Evolutionary conservation across 2,329 filamentous ascomycete species (phyloP).

Genomic region (Endocalyx cinctus): DNA sequence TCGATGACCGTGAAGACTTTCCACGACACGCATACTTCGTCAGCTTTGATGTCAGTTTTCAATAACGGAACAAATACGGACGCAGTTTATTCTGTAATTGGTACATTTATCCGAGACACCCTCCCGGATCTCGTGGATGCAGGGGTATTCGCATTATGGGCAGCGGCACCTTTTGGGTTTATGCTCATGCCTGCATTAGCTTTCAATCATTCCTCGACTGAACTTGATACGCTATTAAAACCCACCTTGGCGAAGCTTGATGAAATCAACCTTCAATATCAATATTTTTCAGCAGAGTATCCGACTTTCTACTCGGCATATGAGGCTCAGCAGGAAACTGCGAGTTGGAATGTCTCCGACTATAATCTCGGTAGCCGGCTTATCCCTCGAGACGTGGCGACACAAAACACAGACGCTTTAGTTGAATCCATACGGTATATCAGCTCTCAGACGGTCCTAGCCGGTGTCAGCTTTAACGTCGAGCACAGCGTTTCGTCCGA

Average conservation of each 20-base stretch:
- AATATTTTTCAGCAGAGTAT: constrained; percentile 8
- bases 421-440: constrained; percentile 1
- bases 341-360: constrained; percentile 16
- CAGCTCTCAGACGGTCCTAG: constrained; percentile 1
- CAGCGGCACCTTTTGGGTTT: constrained; percentile 9
- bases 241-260: constrained; percentile 4
- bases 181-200: constrained; percentile 9
- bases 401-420: constrained; percentile 2
- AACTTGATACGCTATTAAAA: constrained; percentile 6
- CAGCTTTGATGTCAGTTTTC: constrained; percentile 2
- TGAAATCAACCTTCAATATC: constrained; percentile 6
- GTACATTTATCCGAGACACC: constrained; percentile 6
- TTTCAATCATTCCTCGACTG: constrained; percentile 1
- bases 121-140: constrained; percentile 10
- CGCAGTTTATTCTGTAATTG: constrained; percentile 7
- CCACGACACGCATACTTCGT: constrained; percentile 7
- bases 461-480: constrained; percentile 10
- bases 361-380: constrained; percentile 10
- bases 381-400: constrained; percentile 9
- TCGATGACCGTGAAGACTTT: constrained; percentile 29
- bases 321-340: constrained; percentile 1
- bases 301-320: constrained; percentile 5
- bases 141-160: constrained; percentile 7
- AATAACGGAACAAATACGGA: constrained; percentile 9
- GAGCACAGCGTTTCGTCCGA: constrained; percentile 1